Conservation (phyloP, 495 filamentous ascomycete species). For the Podospora didyma region DNA sequence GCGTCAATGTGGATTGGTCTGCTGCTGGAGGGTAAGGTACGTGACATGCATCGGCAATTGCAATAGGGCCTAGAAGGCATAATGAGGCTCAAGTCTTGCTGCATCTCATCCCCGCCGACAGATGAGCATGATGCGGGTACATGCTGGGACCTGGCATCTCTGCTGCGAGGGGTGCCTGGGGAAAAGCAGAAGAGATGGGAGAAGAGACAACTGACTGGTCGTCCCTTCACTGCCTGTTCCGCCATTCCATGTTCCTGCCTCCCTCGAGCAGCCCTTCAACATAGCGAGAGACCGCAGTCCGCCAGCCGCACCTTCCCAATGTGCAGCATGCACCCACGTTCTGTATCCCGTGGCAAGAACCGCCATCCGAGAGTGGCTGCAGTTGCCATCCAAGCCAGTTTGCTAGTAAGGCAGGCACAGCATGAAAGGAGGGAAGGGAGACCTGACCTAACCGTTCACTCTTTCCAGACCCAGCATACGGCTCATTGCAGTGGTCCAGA, state of each 20-base stretch:
- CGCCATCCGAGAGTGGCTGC: not conserved
- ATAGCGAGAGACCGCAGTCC: not conserved
- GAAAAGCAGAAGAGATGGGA: not conserved
- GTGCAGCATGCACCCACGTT: not conserved
- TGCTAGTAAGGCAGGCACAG: not conserved
- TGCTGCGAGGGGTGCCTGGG: constrained; percentile 13
- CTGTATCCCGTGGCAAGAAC: not conserved
- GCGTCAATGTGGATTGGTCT: no score
- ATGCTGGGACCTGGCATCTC: not conserved
- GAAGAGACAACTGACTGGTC: not conserved
- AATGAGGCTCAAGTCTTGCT: constrained; percentile 18
- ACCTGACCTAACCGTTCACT: not conserved
- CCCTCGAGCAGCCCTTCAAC: no score
- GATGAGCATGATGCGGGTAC: constrained; percentile 12
- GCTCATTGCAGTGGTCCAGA: no score
- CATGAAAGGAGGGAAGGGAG: not conserved
- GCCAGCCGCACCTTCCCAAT: not conserved
- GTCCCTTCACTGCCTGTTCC: not conserved
- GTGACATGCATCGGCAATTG: not conserved
- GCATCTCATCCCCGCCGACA: constrained; percentile 14
- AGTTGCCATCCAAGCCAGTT: not conserved
- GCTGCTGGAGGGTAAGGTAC: not conserved
- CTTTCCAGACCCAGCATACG: not conserved
- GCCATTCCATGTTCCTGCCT: no score
- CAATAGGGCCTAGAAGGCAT: constrained; percentile 1